Evolutionary conservation across 192 early-diverging fungal species (phyloP).

Genomic region (Coemansia sp.): DNA sequence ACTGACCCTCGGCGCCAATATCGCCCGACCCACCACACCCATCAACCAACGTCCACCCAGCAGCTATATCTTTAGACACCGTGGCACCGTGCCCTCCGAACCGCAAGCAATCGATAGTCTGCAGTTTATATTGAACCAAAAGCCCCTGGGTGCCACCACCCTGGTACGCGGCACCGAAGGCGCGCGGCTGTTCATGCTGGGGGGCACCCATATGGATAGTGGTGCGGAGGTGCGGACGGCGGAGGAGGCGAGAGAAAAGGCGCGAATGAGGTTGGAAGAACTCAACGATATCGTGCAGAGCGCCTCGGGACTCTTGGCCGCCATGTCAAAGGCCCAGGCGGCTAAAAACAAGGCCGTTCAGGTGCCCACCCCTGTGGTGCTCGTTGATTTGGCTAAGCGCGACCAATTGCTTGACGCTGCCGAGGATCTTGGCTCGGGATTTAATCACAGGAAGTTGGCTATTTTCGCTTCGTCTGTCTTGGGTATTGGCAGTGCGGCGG

Average conservation of each 20-base stretch:
- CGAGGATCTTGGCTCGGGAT: not conserved
- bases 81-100: conserved; percentile 5
- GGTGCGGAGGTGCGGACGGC: conserved; percentile 10
- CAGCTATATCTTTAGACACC: conserved; percentile 8
- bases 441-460: not conserved
- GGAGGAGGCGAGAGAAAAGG: conserved; percentile 9
- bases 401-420: not conserved
- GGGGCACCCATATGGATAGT: not conserved
- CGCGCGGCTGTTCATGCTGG: not conserved
- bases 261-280: conserved; percentile 9
- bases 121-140: conserved; percentile 25
- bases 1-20: not conserved
- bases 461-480: not conserved
- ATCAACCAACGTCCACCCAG: not conserved
- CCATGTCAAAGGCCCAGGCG: not conserved
- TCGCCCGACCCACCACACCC: not conserved
- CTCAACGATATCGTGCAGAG: conserved; percentile 12
- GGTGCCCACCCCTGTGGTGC: not conserved
- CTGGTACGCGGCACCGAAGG: not conserved
- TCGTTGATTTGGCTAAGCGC: not conserved
- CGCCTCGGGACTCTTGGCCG: conserved; percentile 9
- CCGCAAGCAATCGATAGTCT: conserved; percentile 17
- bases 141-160: conserved; percentile 7
- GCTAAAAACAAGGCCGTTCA: not conserved
- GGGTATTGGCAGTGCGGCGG: not conserved